These are phyloP conservation scores for Fusarium brevicatenulatum DNA, from an alignment of 2,329 filamentous ascomycete species.

Conservation along the genomic window DNA sequence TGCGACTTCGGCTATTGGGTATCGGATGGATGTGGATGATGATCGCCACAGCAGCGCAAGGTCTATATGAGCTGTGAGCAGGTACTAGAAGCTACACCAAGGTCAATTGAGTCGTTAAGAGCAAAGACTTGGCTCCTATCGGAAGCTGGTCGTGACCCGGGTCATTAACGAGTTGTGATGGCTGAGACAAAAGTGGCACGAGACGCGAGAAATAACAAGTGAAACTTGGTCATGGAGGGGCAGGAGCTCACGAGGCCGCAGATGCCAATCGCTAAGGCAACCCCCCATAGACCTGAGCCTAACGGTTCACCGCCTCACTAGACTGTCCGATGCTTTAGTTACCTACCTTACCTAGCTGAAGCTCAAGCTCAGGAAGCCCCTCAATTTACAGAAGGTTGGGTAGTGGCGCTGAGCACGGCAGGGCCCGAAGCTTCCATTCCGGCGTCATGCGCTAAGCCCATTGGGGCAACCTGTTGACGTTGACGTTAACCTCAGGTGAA, in stretches of 20 bases:
- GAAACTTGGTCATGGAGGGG: slow-evolving; percentile 28
- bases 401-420: slow-evolving; percentile 9
- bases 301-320: slow-evolving; percentile 28
- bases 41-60: slow-evolving; percentile 4
- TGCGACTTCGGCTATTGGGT: neutral
- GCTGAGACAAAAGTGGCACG: slow-evolving; percentile 24
- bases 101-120: slow-evolving; percentile 1
- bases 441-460: slow-evolving; percentile 13
- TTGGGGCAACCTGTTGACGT: slow-evolving; percentile 26
- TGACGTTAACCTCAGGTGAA: slow-evolving; percentile 5
- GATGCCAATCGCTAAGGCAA: slow-evolving; percentile 32
- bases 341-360: neutral
- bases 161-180: slow-evolving; percentile 8
- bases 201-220: slow-evolving; percentile 22
- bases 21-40: neutral
- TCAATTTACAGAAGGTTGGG: slow-evolving; percentile 16
- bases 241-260: slow-evolving; percentile 27
- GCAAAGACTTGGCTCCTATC: neutral
- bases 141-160: neutral
- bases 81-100: neutral
- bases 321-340: neutral
- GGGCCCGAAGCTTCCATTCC: slow-evolving; percentile 13
- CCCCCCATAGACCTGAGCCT: slow-evolving; percentile 17
- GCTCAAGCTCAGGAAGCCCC: slow-evolving; percentile 8
- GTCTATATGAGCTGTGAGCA: neutral